Evolutionary conservation across 805 yeast species (phyloP), one percentile per base, ranked within the genome.

Genomic region (Candida endomychidarum): DNA sequence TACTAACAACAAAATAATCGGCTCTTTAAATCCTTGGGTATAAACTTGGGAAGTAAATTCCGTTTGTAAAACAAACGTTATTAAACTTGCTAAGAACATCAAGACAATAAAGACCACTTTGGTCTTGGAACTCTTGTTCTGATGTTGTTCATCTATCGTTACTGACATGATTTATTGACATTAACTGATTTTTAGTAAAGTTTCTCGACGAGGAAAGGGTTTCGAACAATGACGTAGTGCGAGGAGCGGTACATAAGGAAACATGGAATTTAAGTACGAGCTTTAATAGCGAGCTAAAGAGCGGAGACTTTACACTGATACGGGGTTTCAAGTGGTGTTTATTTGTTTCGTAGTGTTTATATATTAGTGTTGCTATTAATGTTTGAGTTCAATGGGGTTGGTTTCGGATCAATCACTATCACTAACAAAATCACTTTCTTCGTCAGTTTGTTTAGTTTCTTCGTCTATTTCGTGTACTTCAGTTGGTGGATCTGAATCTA

Each of bases 1-100:
- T 12, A 85, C 60, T 39, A 71, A 59, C n/a, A 82, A 61, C 40
- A 83, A 62, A 17, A 86, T 58, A 16, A 86, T 67, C 0, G 96
- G 96, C 53, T 86, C 89, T 37, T 74, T 57, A 58, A 78, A 87
- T 3, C 72, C 74, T 6, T 66, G 56, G 21, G 70, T 65, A 54
- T 86, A 83, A 5, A 87, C 71, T 41, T 80, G 80, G 5, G 87
- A 74, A 2, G 95, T 86, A 44, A 81, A 67, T 56, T 87, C 96
- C 0, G 96, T 87, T 56, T 87, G 96, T 11, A 73, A 53, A 4
- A 88, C 89, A 61, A 88, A 88, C 3, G 89, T 53, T 6, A 76
- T 52, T 43, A 68, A 51, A 19, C 72, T 65, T 15, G 63, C 36
- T 22, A 66, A 32, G 39, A 70, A 69, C 22, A 68, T 53, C 2